Evolutionary conservation across 208 protist genomes (phyloP).

Genomic region (Naegleria fowleri): DNA sequence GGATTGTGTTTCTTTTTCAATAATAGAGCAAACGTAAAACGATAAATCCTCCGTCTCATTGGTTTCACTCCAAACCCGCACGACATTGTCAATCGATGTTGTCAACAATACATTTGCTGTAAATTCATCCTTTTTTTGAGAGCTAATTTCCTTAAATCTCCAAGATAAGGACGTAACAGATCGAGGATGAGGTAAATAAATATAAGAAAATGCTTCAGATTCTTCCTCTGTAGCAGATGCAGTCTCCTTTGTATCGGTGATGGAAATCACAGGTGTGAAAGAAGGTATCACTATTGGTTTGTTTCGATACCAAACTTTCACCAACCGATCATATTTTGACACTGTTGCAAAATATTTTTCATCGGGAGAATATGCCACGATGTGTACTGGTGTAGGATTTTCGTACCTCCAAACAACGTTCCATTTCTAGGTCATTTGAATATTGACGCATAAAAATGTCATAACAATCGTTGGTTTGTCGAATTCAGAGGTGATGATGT

Average conservation of each 20-base stretch:
- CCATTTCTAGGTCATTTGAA: not conserved
- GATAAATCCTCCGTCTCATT: not conserved
- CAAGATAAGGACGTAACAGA: conserved; percentile 20
- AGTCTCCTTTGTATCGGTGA: not conserved
- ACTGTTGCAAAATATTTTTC: conserved; percentile 20
- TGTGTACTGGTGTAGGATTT: conserved; percentile 2
- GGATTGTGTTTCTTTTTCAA: not conserved
- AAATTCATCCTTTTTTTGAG: not conserved
- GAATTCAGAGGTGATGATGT: too few relatives aligned
- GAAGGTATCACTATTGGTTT: not conserved
- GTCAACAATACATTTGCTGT: conserved; percentile 26
- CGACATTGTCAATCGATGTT: not conserved
- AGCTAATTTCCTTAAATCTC: not conserved
- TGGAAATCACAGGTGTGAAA: not conserved
- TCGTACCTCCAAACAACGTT: not conserved
- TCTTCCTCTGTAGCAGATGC: not conserved
- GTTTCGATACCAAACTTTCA: conserved; percentile 18
- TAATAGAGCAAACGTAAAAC: conserved; percentile 5
- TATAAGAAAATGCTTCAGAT: not conserved
- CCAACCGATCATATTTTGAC: not conserved
- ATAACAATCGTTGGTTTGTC: too few relatives aligned
- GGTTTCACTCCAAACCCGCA: conserved; percentile 26
- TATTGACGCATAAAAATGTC: too few relatives aligned
- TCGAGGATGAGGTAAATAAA: conserved; percentile 21
- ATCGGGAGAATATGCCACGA: conserved; percentile 1